phyloP scores from a whole-genome alignment of 2,329 filamentous ascomycete species.

The Epicoccum nigrum region DNA sequence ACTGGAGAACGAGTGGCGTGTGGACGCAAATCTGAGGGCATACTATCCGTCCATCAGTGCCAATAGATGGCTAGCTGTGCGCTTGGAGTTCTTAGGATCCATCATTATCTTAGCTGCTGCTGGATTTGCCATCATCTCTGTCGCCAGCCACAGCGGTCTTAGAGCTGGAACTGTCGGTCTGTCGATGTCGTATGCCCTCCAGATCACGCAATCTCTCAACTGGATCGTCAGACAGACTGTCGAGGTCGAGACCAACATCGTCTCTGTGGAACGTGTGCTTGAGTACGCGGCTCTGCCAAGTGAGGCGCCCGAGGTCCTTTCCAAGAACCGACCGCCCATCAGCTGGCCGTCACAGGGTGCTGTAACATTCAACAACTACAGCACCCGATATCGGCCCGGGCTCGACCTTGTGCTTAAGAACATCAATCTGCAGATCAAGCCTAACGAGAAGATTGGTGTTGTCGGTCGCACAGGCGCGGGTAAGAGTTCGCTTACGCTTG shows the following conservation, averaged over 20 bases:
- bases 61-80: conserved; percentile 87
- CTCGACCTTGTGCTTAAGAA: conserved; percentile 93
- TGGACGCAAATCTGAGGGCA: conserved; percentile 90
- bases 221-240: conserved; percentile 99
- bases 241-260: conserved; percentile 99
- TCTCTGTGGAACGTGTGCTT: conserved; percentile 95
- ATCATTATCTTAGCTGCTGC: conserved; percentile 90
- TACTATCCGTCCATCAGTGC: conserved; percentile 97
- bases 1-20: conserved; percentile 94
- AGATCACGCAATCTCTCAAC: conserved; percentile 96
- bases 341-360: conserved; percentile 91
- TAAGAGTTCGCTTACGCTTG: conserved; percentile 91
- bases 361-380: conserved; percentile 91
- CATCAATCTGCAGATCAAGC: conserved; percentile 88
- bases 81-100: conserved; percentile 93
- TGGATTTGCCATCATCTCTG: conserved; percentile 79
- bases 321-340: conserved; percentile 81
- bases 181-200: conserved; percentile 94
- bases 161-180: conserved; percentile 82
- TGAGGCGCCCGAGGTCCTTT: conserved; percentile 93
- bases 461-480: conserved; percentile 95
- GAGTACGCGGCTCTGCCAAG: conserved; percentile 92
- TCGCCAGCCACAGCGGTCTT: conserved; percentile 69
- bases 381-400: conserved; percentile 87
- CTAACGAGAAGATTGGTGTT: conserved; percentile 96